Evolutionary conservation across 108 stramenopile species (phyloP).

Genomic region (Nitzschia inconspicua): DNA sequence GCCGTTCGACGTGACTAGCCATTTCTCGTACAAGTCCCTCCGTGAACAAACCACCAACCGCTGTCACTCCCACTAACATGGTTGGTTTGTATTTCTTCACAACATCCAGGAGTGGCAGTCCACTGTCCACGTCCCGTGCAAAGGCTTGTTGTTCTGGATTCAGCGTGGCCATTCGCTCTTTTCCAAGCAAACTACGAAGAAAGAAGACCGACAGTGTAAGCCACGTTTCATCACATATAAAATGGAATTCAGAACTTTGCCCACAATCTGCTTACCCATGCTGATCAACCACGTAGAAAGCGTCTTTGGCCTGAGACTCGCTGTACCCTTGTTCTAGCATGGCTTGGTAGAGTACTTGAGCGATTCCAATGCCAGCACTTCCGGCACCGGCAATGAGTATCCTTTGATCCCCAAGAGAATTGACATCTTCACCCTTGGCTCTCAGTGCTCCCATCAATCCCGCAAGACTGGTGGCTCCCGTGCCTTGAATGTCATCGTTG

Average conservation of each 20-base stretch:
- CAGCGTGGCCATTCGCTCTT: slow-evolving; percentile 51
- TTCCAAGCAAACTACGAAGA: slow-evolving; percentile 49
- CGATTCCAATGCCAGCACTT: slow-evolving; percentile 92
- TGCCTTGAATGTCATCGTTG: slow-evolving; percentile 99
- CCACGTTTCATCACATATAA: too few relatives aligned
- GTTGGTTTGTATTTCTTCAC: slow-evolving; percentile 88
- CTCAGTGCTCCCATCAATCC: slow-evolving; percentile 81
- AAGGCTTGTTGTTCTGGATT: slow-evolving; percentile 68
- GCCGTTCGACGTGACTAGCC: slow-evolving; percentile 68
- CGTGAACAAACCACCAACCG: slow-evolving; percentile 82
- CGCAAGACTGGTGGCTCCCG: slow-evolving; percentile 87
- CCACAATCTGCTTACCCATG: slow-evolving; percentile 51
- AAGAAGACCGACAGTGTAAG: neutral
- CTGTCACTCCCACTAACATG: slow-evolving; percentile 90
- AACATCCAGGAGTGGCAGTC: slow-evolving; percentile 56
- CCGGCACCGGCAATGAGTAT: slow-evolving; percentile 93
- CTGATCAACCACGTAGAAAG: slow-evolving; percentile 85
- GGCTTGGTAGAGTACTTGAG: slow-evolving; percentile 77
- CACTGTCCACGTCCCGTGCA: slow-evolving; percentile 65
- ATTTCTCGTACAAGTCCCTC: slow-evolving; percentile 64
- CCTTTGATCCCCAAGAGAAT: slow-evolving; percentile 76
- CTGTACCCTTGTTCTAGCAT: slow-evolving; percentile 85
- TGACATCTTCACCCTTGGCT: slow-evolving; percentile 65
- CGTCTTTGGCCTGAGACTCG: slow-evolving; percentile 64
- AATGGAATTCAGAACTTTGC: too few relatives aligned